Evolutionary conservation across 768 basidiomycete genomes (phyloP).

Genomic region (Suillus variegatus): DNA sequence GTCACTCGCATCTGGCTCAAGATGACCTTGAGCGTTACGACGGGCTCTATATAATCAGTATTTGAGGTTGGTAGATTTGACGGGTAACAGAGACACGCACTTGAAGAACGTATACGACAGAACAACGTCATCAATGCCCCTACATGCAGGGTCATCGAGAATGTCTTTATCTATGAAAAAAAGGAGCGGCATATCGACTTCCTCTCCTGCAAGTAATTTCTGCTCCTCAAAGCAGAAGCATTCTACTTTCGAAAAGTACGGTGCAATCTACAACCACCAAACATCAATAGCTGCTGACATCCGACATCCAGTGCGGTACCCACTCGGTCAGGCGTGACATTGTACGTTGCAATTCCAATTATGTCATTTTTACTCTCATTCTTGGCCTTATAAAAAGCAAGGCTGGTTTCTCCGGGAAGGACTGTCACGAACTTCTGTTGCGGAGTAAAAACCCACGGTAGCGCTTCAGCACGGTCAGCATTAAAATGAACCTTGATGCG

Average conservation of each 20-base stretch:
- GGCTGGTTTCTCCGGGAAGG: slow-evolving; percentile 90
- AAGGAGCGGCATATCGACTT: slow-evolving; percentile 96
- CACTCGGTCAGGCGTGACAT: slow-evolving; percentile 97
- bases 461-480: slow-evolving; percentile 82
- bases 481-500: slow-evolving; percentile 96
- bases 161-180: slow-evolving; percentile 99
- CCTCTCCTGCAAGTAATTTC: slow-evolving; percentile 89
- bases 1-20: slow-evolving; percentile 88
- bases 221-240: slow-evolving; percentile 99
- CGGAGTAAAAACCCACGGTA: slow-evolving; percentile 93
- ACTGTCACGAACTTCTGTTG: slow-evolving; percentile 90
- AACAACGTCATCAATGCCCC: slow-evolving; percentile 87
- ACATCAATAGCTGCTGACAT: background rate
- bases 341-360: slow-evolving; percentile 98
- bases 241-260: slow-evolving; percentile 99
- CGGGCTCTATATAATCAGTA: slow-evolving; percentile 60
- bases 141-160: slow-evolving; percentile 87
- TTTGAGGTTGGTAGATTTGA: background rate
- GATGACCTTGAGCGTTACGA: slow-evolving; percentile 79
- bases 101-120: slow-evolving; percentile 98
- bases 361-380: slow-evolving; percentile 85
- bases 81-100: slow-evolving; percentile 42
- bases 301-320: slow-evolving; percentile 24
- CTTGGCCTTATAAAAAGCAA: slow-evolving; percentile 95
- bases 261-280: slow-evolving; percentile 69